Evolutionary conservation across 106 monocot genomes (phyloP), one percentile per base, ranked within the genome.

Genomic region (Xerophyta viscosa): DNA sequence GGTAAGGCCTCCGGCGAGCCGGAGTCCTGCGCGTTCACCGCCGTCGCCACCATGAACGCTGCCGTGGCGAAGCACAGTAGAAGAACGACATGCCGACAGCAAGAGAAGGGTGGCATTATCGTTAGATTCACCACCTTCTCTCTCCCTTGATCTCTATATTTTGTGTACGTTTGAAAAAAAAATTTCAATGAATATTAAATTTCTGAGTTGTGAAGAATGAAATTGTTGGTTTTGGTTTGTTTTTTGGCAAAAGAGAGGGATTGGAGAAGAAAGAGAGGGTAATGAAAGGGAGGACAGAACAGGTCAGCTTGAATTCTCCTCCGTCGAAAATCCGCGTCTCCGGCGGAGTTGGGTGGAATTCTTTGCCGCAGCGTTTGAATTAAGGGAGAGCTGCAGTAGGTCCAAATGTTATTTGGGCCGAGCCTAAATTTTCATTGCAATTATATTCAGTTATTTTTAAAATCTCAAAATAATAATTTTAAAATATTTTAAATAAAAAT

Each of bases 21-120:
- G 48, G 55, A 64, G 57, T 77, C 81, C 12, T 81, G 64, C 1
- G 58, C 72, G 1, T 0, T 36, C 15, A 23, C 58, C 15, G 5
- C n/a, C 4, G 55, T 20, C 17, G 28, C 25, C 6, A 39, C 28
- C 6, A 31, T 29, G 11, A 62, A 54, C 52, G 42, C n/a, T n/a
- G n/a, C n/a, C 17, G 39, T 30, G 42, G 64, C 19, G 64, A 75
- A 58, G 48, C 66, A 39, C 14, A 22, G 0, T 28, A 31, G 24
- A 10, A 45, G 30, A 27, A n/a, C 24, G 37, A 24, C 66, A 20
- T 19, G 8, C 15, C 39, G 10, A 15, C 39, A 10, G 15, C 39
- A 39, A 39, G 2, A 47, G 46, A 47, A 47, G 18, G 46, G 18
- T 18, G 39, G 6, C 39, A 39, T 36, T 36, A 6, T 11, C 33